Evolutionary conservation across 208 protist genomes (phyloP), one percentile per base, ranked within the genome.

Genomic region (Trypanosoma lewisi): DNA sequence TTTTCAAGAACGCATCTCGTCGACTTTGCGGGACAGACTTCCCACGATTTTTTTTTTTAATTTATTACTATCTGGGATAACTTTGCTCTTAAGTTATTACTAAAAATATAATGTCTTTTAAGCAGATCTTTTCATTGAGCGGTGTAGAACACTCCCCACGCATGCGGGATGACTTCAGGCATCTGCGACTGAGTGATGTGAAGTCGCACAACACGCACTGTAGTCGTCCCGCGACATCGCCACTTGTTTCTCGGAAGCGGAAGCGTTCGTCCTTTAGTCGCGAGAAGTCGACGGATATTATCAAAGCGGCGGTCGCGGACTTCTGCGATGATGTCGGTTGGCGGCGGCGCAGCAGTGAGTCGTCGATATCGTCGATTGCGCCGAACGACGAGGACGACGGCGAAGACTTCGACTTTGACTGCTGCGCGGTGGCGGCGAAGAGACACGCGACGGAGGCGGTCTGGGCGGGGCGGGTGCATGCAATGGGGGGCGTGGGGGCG

Each of bases 361-460:
- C 41, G 14, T 28, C 37, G 39, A 4, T 60, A 6, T 60, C 55
- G 21, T 33, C 44, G 36, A 44, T 63, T 36, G 44, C 25, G 28
- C 39, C 12, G 25, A 63, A 63, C 19, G 28, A 4, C 1, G 57
- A 50, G n/a, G 57, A 63, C 27, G 30, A 34, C 27, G 57, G 31
- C 19, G 57, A 51, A 27, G 57, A 63, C 44, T 52, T 23, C 28
- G 39, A 52, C 19, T 25, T 23, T 12, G 42, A 30, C 1, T 17
- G 23, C 14, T n/a, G 2, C 5, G 28, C 19, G 27, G 30, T 25
- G 2, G 28, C 17, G 12, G 41, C 17, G 30, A 63, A 63, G 19
- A 11, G 16, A 19, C 30, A 5, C 0, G 25, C 23, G 14, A 63
- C 30, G 17, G 57, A 63, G 28, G 0, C 7, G 3, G 44, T 19